Base-by-base conservation (phyloP, 2,329 filamentous ascomycete species). In the Aspergillus cejpii region DNA sequence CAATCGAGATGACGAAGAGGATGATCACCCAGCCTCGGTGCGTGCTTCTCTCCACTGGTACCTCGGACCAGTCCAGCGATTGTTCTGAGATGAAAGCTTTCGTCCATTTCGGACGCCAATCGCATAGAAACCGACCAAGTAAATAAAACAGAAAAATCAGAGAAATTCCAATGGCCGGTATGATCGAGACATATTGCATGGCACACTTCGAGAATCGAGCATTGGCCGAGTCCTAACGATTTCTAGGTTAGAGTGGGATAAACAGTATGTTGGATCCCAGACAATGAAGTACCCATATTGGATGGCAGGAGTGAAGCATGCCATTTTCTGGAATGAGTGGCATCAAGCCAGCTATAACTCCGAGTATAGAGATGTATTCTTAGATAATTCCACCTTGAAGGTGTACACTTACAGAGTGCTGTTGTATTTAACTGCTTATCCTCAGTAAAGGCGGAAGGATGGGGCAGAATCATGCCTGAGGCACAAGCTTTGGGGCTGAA, bases 1-100 rank as follows among this genome's bases (percentile, higher is more conserved):
- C 39, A 6, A 60, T 41, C 0, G 73, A 70, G 5, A 70, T 42
- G 2, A 58, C 31, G 15, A 74, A 59, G 6, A 78, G 58, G 33
- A 52, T 39, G 10, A 67, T 41, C 0, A 65, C 63, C 59, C 67
- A 69, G 50, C 48, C 59, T 31, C 56, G 51, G 31, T 50, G 59
- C 46, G 45, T 58, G 19, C 58, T 50, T 23, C 53, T 56, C 48
- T 61, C 69, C 39, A 54, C 62, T 42, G 58, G 63, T 39, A 62
- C 51, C 37, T 65, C 61, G 31, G 53, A 39, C 33, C 37, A 46
- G 27, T 58, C 52, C 26, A 60, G 57, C 14, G 54, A 51, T 15
- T 61, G 51, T 47, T 78, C 75, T 14, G 68, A 55, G 14, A 80
- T 61, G 48, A 81, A 80, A 3, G 74, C 66, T 38, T 56, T 65